These are phyloP conservation scores for Selaginella tamariscina DNA, from an alignment of 75 land plant genomes.

Conservation along the genomic window DNA sequence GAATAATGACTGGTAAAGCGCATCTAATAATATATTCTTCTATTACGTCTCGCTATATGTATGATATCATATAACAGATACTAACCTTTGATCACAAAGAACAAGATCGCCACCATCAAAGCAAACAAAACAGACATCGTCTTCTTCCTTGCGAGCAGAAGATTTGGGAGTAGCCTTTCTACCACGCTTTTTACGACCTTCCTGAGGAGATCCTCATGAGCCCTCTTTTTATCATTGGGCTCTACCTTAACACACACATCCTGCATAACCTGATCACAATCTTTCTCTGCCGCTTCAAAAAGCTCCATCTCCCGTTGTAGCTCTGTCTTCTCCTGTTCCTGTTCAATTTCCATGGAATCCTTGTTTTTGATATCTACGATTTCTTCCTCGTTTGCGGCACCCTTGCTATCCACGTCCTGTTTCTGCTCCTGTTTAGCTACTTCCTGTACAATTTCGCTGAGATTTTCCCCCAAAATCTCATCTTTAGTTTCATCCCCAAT, in stretches of 20 bases:
- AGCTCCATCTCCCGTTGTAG: background rate
- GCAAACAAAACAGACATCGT: constrained; percentile 90
- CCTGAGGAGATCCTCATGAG: background rate
- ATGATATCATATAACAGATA: background rate
- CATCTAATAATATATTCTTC: no score
- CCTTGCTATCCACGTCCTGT: no score
- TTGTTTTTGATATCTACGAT: no score
- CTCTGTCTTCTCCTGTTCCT: background rate
- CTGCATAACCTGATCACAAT: no score
- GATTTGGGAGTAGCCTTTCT: constrained; percentile 13
- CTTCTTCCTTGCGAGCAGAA: constrained; percentile 37
- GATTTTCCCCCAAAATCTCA: no score
- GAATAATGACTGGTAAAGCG: no score
- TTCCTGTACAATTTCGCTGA: no score
- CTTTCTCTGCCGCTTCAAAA: background rate
- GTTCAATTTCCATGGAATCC: no score
- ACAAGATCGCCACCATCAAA: constrained; percentile 87
- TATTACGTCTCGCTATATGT: background rate
- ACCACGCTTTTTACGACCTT: constrained; percentile 2
- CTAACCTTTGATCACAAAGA: constrained; percentile 83
- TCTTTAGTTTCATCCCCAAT: no score
- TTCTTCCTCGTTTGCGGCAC: no score
- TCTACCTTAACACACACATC: no score
- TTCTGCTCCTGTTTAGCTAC: no score
- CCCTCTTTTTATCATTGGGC: background rate